These are phyloP conservation scores for Phlyctochytrium arcticum DNA, from an alignment of 192 early-diverging fungal genomes.

Conservation along the genomic window DNA sequence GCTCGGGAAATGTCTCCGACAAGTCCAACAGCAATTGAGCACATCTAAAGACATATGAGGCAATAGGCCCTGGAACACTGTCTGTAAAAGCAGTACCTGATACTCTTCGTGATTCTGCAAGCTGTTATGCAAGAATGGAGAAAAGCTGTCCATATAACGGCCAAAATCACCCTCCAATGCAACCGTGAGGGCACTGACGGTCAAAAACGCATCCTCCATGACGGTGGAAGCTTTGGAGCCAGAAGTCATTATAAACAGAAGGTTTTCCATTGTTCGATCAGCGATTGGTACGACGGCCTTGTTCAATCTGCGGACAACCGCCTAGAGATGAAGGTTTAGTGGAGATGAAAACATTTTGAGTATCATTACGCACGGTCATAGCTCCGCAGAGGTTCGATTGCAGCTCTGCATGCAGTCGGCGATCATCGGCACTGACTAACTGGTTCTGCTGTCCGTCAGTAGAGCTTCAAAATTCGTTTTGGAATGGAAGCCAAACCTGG, in stretches of 20 bases:
- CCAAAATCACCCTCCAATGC: slow-evolving; percentile 82
- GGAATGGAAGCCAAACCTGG: slow-evolving; percentile 31
- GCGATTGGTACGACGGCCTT: slow-evolving; percentile 68
- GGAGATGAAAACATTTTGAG: background rate
- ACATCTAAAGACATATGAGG: slow-evolving; percentile 55
- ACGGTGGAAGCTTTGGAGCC: slow-evolving; percentile 77
- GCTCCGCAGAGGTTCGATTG: slow-evolving; percentile 92
- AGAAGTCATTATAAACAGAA: slow-evolving; percentile 72
- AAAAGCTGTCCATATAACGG: slow-evolving; percentile 85
- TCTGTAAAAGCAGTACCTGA: slow-evolving; percentile 19
- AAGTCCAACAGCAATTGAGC: slow-evolving; percentile 90
- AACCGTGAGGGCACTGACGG: slow-evolving; percentile 79
- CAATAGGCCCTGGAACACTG: background rate
- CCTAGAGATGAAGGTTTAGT: slow-evolving; percentile 29
- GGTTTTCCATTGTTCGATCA: slow-evolving; percentile 85
- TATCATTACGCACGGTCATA: slow-evolving; percentile 58
- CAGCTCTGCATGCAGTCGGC: slow-evolving; percentile 73
- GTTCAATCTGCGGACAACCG: slow-evolving; percentile 75
- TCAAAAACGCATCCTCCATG: slow-evolving; percentile 89
- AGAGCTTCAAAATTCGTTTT: background rate
- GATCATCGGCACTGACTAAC: slow-evolving; percentile 80
- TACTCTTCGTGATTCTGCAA: slow-evolving; percentile 89
- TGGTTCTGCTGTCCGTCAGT: slow-evolving; percentile 48
- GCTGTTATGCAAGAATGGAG: slow-evolving; percentile 73
- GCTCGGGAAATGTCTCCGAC: slow-evolving; percentile 96